These are phyloP conservation scores for Hypoxylon sp. DNA, from an alignment of 2,329 filamentous ascomycete genomes.

Conservation along the genomic window DNA sequence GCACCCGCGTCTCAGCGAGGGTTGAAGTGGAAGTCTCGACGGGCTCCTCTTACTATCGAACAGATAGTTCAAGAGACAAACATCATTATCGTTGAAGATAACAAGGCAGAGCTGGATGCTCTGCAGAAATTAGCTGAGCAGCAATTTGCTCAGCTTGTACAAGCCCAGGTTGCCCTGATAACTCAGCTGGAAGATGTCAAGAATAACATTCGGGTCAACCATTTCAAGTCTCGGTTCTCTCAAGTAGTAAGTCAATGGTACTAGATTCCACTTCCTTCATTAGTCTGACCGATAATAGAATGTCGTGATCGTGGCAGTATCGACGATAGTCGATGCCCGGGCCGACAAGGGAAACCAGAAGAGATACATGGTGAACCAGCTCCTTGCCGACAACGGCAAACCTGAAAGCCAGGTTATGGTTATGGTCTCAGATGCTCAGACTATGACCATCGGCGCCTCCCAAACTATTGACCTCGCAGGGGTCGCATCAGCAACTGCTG, in stretches of 20 bases:
- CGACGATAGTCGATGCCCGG: conserved; percentile 57
- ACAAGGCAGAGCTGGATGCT: conserved; percentile 56
- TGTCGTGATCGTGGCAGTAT: conserved; percentile 58
- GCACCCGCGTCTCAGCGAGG: conserved; percentile 37
- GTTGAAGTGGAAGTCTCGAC: conserved; percentile 49
- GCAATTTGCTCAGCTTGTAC: conserved; percentile 57
- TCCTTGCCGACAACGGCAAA: conserved; percentile 57
- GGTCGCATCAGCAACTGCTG: conserved; percentile 44
- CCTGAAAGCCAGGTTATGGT: conserved; percentile 56
- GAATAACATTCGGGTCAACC: conserved; percentile 61
- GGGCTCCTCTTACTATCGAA: conserved; percentile 51
- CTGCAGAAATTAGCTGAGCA: conserved; percentile 57
- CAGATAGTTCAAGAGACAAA: conserved; percentile 56
- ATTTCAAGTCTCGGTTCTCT: conserved; percentile 57
- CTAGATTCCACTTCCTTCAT: neutral
- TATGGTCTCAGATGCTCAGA: conserved; percentile 57
- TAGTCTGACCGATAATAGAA: conserved; percentile 50
- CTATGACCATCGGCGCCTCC: conserved; percentile 56
- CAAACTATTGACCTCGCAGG: conserved; percentile 43
- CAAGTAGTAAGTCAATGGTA: conserved; percentile 54
- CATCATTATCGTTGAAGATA: conserved; percentile 57
- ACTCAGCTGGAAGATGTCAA: conserved; percentile 59
- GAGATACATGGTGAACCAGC: conserved; percentile 60
- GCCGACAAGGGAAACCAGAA: conserved; percentile 50
- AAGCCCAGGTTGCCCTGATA: conserved; percentile 57